Evolutionary conservation across 176 grass and related monocot genomes (phyloP).

Genomic region (Chrysopogon serrulatus): DNA sequence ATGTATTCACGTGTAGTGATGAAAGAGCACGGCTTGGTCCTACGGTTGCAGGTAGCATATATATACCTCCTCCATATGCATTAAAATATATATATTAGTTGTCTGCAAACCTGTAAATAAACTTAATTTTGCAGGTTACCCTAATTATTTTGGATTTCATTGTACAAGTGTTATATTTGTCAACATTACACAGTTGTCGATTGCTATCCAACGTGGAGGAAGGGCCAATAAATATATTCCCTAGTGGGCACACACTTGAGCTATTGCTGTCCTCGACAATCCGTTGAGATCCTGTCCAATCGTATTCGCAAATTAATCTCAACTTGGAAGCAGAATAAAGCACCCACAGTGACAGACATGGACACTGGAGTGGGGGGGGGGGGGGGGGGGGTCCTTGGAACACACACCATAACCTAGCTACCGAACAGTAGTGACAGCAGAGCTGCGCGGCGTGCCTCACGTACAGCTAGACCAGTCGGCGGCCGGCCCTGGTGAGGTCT

Average conservation of each 20-base stretch:
- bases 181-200: background rate
- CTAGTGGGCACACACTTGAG: background rate
- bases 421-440: background rate
- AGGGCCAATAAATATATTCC: background rate
- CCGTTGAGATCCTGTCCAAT: background rate
- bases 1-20: background rate
- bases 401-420: background rate
- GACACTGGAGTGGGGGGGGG: background rate
- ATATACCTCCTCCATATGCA: no score
- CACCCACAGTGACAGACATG: background rate
- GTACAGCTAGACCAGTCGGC: background rate
- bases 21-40: no score
- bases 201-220: background rate
- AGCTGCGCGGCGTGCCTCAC: background rate
- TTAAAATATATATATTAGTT: no score
- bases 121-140: no score
- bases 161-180: no score
- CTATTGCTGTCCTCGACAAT: background rate
- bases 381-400: no score
- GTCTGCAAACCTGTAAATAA: no score
- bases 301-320: background rate
- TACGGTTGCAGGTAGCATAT: no score
- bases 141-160: no score
- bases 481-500: no score
- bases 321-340: background rate